Percentiles rank a stretch among this genome's conserved stretches.
Conservation (phyloP, 176 grass and related monocot genomes). For the Tuctoria greenei region DNA sequence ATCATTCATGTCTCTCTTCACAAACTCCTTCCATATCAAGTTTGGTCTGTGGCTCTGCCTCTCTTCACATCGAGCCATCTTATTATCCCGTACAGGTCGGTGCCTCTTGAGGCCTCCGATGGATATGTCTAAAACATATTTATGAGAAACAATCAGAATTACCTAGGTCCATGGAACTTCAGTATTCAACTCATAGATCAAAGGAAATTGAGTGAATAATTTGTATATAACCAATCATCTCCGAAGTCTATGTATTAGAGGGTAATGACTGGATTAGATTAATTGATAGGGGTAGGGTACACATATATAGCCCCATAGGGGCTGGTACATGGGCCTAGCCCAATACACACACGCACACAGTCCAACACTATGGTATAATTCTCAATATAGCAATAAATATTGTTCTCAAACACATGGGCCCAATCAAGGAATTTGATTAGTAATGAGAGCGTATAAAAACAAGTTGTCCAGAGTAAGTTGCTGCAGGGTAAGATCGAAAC, state of each 20-base stretch:
- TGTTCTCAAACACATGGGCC: constrained; percentile 18
- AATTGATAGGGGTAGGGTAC: too few species aligned
- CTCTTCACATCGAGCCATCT: too few species aligned
- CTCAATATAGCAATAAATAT: neutral
- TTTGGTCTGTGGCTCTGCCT: too few species aligned
- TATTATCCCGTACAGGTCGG: too few species aligned
- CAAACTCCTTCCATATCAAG: too few species aligned
- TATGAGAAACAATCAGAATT: constrained; percentile 4
- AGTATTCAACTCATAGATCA: neutral
- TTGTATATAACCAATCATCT: neutral
- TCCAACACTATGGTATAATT: too few species aligned
- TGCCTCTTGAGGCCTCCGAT: too few species aligned
- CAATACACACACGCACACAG: too few species aligned
- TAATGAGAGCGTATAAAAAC: neutral
- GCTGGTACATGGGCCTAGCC: too few species aligned
- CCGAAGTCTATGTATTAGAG: constrained; percentile 5
- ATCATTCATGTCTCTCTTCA: too few species aligned
- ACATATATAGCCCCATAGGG: too few species aligned
- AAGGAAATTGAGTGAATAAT: neutral
- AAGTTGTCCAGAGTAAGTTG: neutral
- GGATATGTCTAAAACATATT: neutral
- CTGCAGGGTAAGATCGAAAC: neutral
- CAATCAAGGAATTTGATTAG: neutral
- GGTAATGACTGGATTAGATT: too few species aligned
- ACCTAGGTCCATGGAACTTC: neutral